These are phyloP conservation scores for Isatis tinctoria DNA, from an alignment of 345 rosid genomes.

Conservation along the genomic window DNA sequence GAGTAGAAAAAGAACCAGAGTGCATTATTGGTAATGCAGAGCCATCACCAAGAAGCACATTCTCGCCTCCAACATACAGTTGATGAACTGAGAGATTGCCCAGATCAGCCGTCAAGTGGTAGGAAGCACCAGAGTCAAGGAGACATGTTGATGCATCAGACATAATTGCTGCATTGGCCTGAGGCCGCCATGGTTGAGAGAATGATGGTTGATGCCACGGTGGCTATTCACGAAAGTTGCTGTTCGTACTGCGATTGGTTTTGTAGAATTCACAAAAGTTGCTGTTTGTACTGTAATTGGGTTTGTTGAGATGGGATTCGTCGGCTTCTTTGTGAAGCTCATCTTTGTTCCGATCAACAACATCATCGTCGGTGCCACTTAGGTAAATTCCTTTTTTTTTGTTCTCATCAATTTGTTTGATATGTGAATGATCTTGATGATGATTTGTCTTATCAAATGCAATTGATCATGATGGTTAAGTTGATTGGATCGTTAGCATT, in stretches of 20 bases:
- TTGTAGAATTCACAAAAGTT: conserved; percentile 66
- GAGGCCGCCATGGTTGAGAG: too few species aligned
- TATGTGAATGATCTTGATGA: background rate
- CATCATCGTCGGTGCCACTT: conserved; percentile 49
- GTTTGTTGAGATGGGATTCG: conserved; percentile 84
- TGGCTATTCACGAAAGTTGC: too few species aligned
- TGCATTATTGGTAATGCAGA: too few species aligned
- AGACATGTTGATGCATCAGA: background rate
- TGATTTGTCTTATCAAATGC: background rate
- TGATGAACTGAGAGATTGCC: too few species aligned
- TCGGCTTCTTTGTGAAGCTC: conserved; percentile 70
- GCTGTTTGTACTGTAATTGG: conserved; percentile 82
- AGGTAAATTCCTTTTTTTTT: conserved; percentile 3
- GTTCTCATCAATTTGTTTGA: background rate
- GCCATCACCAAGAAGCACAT: too few species aligned
- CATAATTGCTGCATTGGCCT: too few species aligned
- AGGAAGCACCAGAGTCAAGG: too few species aligned
- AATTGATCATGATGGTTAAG: background rate
- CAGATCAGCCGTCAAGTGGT: too few species aligned
- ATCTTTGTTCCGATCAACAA: conserved; percentile 76
- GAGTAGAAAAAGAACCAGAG: too few species aligned
- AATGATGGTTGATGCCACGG: too few species aligned
- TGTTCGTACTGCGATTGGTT: too few species aligned
- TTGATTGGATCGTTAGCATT: background rate
- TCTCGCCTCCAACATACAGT: too few species aligned